phyloP scores from a whole-genome alignment of 495 filamentous ascomycete genomes.

The Margaritispora aquatica region DNA sequence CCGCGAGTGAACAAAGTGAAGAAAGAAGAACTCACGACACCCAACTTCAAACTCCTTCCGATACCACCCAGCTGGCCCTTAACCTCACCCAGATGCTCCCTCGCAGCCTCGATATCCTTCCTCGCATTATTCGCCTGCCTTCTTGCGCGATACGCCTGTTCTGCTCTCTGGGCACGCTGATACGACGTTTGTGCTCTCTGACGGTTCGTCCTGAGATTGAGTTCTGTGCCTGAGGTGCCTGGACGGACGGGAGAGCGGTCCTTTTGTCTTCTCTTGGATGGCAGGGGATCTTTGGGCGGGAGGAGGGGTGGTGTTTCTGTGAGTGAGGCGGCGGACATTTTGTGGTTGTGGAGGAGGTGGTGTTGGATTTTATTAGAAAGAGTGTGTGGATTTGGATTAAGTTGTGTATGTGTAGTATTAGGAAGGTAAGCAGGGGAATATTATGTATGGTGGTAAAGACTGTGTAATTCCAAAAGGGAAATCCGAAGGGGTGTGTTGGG shows the following conservation, averaged over 20 bases:
- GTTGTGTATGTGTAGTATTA: background rate
- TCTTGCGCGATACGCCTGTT: slow-evolving; percentile 14
- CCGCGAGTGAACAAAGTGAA: no score
- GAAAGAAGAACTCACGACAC: no score
- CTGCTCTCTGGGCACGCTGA: slow-evolving; percentile 13
- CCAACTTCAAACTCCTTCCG: slow-evolving; percentile 4
- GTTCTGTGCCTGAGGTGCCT: slow-evolving; percentile 14
- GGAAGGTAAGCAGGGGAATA: background rate
- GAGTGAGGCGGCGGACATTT: background rate
- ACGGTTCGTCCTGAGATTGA: slow-evolving; percentile 10
- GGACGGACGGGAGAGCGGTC: slow-evolving; percentile 2
- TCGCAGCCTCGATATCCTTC: slow-evolving; percentile 8
- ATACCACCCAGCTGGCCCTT: slow-evolving; percentile 4
- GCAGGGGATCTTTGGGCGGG: slow-evolving; percentile 1
- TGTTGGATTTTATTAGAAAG: background rate
- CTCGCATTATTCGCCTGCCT: slow-evolving; percentile 9
- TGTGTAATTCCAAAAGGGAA: no score
- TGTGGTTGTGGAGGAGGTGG: background rate
- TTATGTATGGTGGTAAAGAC: background rate
- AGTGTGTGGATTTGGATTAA: background rate
- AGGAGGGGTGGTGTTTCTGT: background rate
- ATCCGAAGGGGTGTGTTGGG: background rate
- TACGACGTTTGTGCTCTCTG: slow-evolving; percentile 13
- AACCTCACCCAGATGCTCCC: slow-evolving; percentile 2
- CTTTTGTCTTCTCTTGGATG: background rate